These are phyloP conservation scores for Zygotorulaspora chibaensis DNA, from an alignment of 805 yeast genomes.

Conservation along the genomic window DNA sequence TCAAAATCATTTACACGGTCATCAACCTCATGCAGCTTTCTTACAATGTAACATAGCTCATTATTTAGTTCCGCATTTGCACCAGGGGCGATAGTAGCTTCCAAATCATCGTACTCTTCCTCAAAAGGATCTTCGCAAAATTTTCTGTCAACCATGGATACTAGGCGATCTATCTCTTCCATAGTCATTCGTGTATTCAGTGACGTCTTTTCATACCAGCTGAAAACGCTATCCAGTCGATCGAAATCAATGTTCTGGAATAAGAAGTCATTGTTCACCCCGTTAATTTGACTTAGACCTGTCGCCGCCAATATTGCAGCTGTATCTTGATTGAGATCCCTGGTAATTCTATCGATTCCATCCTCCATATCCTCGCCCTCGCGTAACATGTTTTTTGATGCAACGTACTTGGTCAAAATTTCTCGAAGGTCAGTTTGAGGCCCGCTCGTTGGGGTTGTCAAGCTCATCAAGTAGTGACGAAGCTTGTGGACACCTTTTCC, in stretches of 20 bases:
- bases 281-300: slow-evolving; percentile 31
- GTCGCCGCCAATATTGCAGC: slow-evolving; percentile 36
- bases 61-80: slow-evolving; percentile 28
- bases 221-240: slow-evolving; percentile 28
- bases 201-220: slow-evolving; percentile 17
- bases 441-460: slow-evolving; percentile 34
- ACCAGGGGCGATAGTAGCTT: slow-evolving; percentile 30
- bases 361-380: slow-evolving; percentile 28
- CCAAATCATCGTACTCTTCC: slow-evolving; percentile 29
- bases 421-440: slow-evolving; percentile 34
- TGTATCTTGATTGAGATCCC: slow-evolving; percentile 32
- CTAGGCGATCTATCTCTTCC: slow-evolving; percentile 21
- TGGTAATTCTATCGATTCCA: slow-evolving; percentile 29
- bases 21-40: slow-evolving; percentile 31
- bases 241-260: slow-evolving; percentile 34
- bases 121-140: slow-evolving; percentile 34
- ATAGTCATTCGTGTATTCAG: slow-evolving; percentile 12
- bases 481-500: slow-evolving; percentile 82
- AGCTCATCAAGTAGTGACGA: slow-evolving; percentile 58
- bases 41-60: slow-evolving; percentile 32
- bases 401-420: slow-evolving; percentile 29
- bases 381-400: slow-evolving; percentile 24
- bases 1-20: slow-evolving; percentile 35
- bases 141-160: slow-evolving; percentile 25
- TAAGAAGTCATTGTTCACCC: slow-evolving; percentile 27